Percentiles rank a stretch among this genome's conserved stretches.
Evolutionary conservation across 31 red algal species (phyloP).

Genomic region (Asparagopsis taxiformis): DNA sequence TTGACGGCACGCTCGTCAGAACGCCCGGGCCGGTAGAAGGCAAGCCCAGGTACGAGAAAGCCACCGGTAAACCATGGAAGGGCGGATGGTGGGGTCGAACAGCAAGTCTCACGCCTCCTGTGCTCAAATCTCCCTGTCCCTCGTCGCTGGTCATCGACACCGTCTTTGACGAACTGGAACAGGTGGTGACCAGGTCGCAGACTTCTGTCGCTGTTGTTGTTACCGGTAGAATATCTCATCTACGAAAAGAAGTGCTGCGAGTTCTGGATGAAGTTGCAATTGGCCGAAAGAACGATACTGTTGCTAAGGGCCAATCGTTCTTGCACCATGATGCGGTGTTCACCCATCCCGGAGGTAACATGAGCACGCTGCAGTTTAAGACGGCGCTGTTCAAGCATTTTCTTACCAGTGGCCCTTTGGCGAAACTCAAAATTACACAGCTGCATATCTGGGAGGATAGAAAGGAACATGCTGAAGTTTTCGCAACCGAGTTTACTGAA

Average conservation of each 20-base stretch:
- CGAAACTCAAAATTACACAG: conserved; percentile 20
- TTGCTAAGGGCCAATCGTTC: conserved; percentile 17
- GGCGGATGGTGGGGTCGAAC: conserved; percentile 66
- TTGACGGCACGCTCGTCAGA: conserved; percentile 63
- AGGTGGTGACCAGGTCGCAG: conserved; percentile 23
- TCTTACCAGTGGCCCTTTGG: conserved; percentile 27
- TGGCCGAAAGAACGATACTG: conserved; percentile 24
- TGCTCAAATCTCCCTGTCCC: conserved; percentile 50
- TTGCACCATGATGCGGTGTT: conserved; percentile 51
- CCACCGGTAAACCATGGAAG: conserved; percentile 36
- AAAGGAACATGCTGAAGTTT: conserved; percentile 40
- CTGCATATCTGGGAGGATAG: conserved; percentile 73
- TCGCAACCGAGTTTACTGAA: conserved; percentile 29
- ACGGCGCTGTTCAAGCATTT: conserved; percentile 36
- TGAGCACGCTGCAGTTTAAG: conserved; percentile 35
- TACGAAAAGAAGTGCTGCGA: conserved; percentile 33
- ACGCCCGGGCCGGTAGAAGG: conserved; percentile 58
- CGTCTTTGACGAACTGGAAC: conserved; percentile 41
- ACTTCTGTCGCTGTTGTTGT: conserved; percentile 52
- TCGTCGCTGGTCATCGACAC: conserved; percentile 26
- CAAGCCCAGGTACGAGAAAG: conserved; percentile 21
- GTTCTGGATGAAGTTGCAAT: conserved; percentile 54
- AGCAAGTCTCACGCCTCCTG: conserved; percentile 31
- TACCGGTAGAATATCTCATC: conserved; percentile 42
- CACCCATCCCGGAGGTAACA: conserved; percentile 46